phyloP scores from a whole-genome alignment of 225 moss, liverwort and hornwort species.

The Thuidium tamariscinum region DNA sequence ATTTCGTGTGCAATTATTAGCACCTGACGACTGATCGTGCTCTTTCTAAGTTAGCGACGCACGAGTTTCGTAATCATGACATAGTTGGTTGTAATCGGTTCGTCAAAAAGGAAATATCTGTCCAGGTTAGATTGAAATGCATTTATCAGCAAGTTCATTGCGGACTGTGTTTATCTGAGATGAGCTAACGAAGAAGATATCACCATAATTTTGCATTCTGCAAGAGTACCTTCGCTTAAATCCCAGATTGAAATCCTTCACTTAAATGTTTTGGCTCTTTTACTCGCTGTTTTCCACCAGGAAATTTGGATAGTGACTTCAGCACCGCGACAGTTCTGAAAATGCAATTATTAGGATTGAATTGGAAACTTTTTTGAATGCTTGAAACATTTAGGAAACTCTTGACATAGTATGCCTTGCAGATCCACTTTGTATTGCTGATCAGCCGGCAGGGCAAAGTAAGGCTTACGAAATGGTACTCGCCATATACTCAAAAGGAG shows the following conservation, averaged over 20 bases:
- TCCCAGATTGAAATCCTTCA: neutral
- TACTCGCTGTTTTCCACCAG: neutral
- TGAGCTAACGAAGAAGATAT: neutral
- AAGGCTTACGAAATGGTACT: constrained; percentile 99
- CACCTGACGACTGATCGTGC: neutral
- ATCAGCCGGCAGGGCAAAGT: constrained; percentile 99
- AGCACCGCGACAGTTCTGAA: neutral
- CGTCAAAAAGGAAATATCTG: neutral
- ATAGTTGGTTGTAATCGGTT: neutral
- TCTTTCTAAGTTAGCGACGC: neutral
- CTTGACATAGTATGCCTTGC: constrained; percentile 12
- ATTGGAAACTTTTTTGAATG: neutral
- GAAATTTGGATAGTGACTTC: neutral
- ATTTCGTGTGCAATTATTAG: neutral
- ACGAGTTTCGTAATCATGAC: neutral
- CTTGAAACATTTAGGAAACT: neutral
- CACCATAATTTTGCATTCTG: neutral
- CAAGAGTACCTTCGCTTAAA: neutral
- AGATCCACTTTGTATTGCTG: constrained; percentile 97
- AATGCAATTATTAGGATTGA: neutral
- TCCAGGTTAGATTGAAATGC: neutral
- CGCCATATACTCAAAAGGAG: constrained; percentile 92
- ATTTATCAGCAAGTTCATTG: neutral
- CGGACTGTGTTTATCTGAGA: neutral
- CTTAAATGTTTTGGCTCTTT: neutral